Conservation (phyloP, 306 rosid genomes). For the Vigna radiata region DNA sequence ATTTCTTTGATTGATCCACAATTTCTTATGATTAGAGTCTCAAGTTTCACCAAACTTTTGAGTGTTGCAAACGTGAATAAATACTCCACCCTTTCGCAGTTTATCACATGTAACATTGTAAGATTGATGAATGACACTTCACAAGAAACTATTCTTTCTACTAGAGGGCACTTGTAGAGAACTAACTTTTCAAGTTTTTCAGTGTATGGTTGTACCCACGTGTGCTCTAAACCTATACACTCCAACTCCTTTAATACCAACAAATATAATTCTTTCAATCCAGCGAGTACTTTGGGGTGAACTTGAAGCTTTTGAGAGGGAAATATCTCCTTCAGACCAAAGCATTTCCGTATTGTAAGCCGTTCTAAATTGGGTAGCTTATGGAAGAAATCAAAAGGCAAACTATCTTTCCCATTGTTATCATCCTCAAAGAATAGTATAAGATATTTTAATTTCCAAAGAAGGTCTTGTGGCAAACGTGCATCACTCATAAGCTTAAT, state of each 20-base stretch:
- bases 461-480: not conserved
- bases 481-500: not conserved
- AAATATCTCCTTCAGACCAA: constrained; percentile 4
- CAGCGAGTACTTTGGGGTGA: not conserved
- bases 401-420: not conserved
- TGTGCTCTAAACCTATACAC: constrained; percentile 21
- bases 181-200: not conserved
- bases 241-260: accelerated
- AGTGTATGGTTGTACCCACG: not conserved
- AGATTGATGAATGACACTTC: not conserved
- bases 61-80: constrained; percentile 29
- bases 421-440: not conserved
- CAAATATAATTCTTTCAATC: too few relatives aligned
- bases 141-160: not conserved
- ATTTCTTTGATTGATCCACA: too few relatives aligned
- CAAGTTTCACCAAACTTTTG: constrained; percentile 30
- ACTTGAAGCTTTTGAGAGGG: not conserved
- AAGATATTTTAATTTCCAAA: not conserved
- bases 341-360: not conserved
- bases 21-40: accelerated
- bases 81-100: not conserved
- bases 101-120: accelerated
- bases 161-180: accelerated
- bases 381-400: not conserved
- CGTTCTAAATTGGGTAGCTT: not conserved